These are phyloP conservation scores for Triadica sebifera DNA, from an alignment of 345 rosid species.

Conservation along the genomic window DNA sequence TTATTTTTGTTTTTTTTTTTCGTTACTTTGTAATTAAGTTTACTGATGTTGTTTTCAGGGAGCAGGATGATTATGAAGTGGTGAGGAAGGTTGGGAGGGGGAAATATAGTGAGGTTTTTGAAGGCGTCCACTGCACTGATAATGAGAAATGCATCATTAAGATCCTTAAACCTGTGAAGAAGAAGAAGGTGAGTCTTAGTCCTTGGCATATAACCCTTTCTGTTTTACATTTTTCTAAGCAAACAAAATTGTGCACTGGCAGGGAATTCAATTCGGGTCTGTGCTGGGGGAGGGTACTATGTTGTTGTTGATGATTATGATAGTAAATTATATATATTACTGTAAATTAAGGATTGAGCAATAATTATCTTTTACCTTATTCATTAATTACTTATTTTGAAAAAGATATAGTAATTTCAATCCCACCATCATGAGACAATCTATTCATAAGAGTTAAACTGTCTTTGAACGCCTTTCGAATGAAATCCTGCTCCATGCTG, in stretches of 20 bases:
- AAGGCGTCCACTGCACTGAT: slow-evolving; percentile 79
- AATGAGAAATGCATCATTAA: slow-evolving; percentile 84
- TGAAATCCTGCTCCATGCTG: too few relatives aligned
- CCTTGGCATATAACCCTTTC: background rate
- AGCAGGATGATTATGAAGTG: slow-evolving; percentile 94
- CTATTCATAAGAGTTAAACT: too few relatives aligned
- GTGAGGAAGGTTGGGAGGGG: slow-evolving; percentile 96
- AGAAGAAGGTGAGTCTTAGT: slow-evolving; percentile 73
- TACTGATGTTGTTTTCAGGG: slow-evolving; percentile 42
- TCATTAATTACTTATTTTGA: background rate
- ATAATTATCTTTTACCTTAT: background rate
- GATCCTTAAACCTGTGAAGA: slow-evolving; percentile 96
- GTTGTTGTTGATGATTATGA: background rate
- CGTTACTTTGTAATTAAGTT: slow-evolving; percentile 1
- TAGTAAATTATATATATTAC: background rate
- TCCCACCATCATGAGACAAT: background rate
- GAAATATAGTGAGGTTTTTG: slow-evolving; percentile 95
- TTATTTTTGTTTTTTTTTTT: background rate
- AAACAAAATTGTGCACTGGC: background rate
- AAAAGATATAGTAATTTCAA: background rate
- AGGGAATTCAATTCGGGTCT: background rate
- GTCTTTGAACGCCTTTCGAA: too few relatives aligned
- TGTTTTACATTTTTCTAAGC: background rate
- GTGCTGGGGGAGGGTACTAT: background rate
- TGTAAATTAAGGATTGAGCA: background rate